A percentile compares a stretch with the other conserved stretches of the same genome.
These are phyloP conservation scores for Alternaria triticimaculans DNA, from an alignment of 2,329 filamentous ascomycete genomes.

Conservation along the genomic window DNA sequence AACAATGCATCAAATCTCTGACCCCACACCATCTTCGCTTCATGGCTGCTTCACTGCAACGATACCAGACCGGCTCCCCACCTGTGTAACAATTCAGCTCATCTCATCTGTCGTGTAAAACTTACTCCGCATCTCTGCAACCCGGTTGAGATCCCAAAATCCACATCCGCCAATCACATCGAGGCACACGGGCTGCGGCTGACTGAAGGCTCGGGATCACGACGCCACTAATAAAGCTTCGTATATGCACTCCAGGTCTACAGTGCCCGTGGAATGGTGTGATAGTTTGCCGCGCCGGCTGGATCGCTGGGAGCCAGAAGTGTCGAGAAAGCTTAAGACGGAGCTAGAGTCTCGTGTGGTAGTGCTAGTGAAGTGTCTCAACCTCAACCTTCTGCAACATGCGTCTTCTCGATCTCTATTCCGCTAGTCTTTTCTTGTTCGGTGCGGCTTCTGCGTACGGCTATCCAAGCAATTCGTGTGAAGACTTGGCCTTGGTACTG, in stretches of 20 bases:
- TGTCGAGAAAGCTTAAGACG: not conserved
- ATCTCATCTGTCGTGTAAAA: constrained; percentile 1
- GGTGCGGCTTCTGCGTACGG: not conserved
- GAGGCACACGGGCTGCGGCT: constrained; percentile 7
- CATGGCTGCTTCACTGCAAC: not conserved
- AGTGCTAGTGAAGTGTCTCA: not conserved
- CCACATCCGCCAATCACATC: constrained; percentile 3
- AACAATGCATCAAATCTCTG: not conserved
- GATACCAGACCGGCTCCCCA: constrained; percentile 4
- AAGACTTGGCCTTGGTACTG: constrained; percentile 18
- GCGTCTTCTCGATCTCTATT: not conserved
- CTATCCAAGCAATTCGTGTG: constrained; percentile 9
- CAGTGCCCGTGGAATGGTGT: not conserved
- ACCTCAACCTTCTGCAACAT: not conserved
- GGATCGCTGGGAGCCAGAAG: not conserved
- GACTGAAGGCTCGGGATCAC: constrained; percentile 1
- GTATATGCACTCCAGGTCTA: not conserved
- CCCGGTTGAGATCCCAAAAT: not conserved
- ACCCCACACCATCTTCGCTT: not conserved
- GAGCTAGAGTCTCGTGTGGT: not conserved
- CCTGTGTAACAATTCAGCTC: not conserved
- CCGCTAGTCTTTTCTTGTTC: constrained; percentile 1
- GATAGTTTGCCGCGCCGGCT: not conserved
- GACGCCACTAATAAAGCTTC: constrained; percentile 5
- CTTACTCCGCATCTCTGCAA: not conserved